phyloP scores from a whole-genome alignment of 2,329 filamentous ascomycete genomes.

The Calonectria multiphialidica region DNA sequence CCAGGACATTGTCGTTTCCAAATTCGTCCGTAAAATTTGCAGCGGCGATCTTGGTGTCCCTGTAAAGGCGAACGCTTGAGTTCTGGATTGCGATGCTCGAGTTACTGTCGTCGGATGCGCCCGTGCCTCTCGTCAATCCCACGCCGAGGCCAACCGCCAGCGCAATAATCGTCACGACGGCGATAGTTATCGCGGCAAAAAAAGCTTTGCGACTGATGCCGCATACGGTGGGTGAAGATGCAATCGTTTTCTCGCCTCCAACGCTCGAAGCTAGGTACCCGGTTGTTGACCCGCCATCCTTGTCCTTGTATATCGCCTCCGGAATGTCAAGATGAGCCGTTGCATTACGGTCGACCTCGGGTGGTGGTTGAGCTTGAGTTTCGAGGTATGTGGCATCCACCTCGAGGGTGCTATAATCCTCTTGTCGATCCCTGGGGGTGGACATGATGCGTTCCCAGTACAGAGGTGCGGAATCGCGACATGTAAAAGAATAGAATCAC shows the following conservation, averaged over 20 bases:
- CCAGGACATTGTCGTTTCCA: slow-evolving; percentile 1
- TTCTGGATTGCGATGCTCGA: neutral
- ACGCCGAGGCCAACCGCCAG: neutral
- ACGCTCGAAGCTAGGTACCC: neutral
- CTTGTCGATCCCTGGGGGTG: neutral
- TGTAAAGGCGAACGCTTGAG: neutral
- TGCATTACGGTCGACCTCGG: neutral
- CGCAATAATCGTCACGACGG: neutral
- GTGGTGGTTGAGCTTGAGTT: neutral
- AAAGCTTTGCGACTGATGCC: neutral
- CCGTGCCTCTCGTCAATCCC: neutral
- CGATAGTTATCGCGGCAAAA: neutral
- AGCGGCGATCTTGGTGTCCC: slow-evolving; percentile 15
- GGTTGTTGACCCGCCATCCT: neutral
- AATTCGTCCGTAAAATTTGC: slow-evolving; percentile 22
- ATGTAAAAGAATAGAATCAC: neutral
- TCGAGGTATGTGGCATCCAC: neutral
- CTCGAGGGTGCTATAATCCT: neutral
- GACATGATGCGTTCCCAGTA: neutral
- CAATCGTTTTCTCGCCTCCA: neutral
- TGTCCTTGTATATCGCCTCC: neutral
- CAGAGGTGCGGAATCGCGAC: neutral
- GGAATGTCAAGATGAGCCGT: neutral
- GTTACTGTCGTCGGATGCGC: neutral
- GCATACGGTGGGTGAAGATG: neutral